Evolutionary conservation across 495 filamentous ascomycete species (phyloP).

Genomic region (Hyphodiscus hymeniophilus): DNA sequence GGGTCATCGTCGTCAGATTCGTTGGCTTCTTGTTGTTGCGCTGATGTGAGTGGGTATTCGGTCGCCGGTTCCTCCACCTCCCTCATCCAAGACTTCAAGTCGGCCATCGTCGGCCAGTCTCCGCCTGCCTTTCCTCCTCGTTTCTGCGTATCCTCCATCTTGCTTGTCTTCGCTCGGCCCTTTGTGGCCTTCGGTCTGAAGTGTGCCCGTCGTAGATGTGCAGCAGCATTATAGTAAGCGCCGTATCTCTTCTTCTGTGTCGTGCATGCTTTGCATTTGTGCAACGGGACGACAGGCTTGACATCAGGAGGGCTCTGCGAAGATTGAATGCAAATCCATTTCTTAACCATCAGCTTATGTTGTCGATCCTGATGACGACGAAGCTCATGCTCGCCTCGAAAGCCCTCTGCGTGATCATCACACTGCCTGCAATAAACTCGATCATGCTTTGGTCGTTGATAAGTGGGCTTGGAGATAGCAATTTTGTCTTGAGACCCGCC

Average conservation of each 20-base stretch:
- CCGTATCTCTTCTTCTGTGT: constrained; percentile 67
- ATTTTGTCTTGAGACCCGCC: constrained; percentile 51
- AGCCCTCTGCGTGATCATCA: constrained; percentile 72
- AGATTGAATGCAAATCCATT: constrained; percentile 71
- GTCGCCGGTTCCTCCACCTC: constrained; percentile 41
- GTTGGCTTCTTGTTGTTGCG: constrained; percentile 11
- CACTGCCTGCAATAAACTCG: constrained; percentile 72
- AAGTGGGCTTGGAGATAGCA: constrained; percentile 62
- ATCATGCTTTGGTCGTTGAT: constrained; percentile 65
- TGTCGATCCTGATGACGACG: constrained; percentile 76
- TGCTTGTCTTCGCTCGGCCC: constrained; percentile 26
- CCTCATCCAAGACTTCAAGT: constrained; percentile 75
- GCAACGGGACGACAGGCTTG: constrained; percentile 53
- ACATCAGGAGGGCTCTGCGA: constrained; percentile 32
- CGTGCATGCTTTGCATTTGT: constrained; percentile 82
- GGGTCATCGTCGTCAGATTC: constrained; percentile 12
- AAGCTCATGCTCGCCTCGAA: constrained; percentile 90
- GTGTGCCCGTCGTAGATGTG: constrained; percentile 83
- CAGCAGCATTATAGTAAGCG: constrained; percentile 92
- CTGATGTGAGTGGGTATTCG: constrained; percentile 4
- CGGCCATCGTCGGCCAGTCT: constrained; percentile 71
- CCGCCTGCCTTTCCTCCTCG: constrained; percentile 80
- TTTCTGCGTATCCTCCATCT: constrained; percentile 36
- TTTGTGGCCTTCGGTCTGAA: constrained; percentile 47
- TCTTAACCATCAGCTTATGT: constrained; percentile 64